These are phyloP conservation scores for Colletotrichum nymphaeae DNA, from an alignment of 2,329 filamentous ascomycete genomes.

Conservation along the genomic window DNA sequence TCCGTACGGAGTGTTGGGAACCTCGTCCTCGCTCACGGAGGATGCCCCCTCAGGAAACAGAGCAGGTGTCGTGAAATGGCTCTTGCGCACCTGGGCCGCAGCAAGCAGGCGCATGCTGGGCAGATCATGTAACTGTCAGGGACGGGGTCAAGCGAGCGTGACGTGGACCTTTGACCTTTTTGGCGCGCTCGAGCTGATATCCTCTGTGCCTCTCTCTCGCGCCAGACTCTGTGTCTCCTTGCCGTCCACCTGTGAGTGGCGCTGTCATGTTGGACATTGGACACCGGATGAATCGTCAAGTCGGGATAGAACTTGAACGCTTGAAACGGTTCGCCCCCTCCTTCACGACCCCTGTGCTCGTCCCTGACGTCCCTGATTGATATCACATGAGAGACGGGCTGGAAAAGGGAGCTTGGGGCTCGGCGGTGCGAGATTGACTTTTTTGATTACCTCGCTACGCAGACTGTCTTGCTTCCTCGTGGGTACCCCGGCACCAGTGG, in stretches of 20 bases:
- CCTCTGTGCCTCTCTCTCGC: constrained; percentile 1
- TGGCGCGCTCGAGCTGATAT: constrained; percentile 8
- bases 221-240: neutral
- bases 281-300: constrained; percentile 24
- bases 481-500: neutral
- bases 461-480: neutral
- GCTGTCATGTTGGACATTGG: constrained; percentile 4
- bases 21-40: constrained; percentile 1
- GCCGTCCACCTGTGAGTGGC: constrained; percentile 6
- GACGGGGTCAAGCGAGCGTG: constrained; percentile 31
- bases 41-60: constrained; percentile 6
- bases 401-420: constrained; percentile 27
- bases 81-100: constrained; percentile 32
- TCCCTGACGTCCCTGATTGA: constrained; percentile 26
- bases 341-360: constrained; percentile 11
- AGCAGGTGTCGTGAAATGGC: constrained; percentile 35
- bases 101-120: constrained; percentile 27
- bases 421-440: constrained; percentile 27
- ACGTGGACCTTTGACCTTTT: constrained; percentile 16
- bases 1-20: too few species aligned
- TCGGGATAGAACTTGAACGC: constrained; percentile 14
- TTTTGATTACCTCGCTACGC: neutral
- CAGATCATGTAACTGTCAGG: constrained; percentile 34
- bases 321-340: constrained; percentile 27
- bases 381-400: constrained; percentile 20